Evolutionary conservation across 208 protist genomes (phyloP).

Genomic region (Porcisia deanei): DNA sequence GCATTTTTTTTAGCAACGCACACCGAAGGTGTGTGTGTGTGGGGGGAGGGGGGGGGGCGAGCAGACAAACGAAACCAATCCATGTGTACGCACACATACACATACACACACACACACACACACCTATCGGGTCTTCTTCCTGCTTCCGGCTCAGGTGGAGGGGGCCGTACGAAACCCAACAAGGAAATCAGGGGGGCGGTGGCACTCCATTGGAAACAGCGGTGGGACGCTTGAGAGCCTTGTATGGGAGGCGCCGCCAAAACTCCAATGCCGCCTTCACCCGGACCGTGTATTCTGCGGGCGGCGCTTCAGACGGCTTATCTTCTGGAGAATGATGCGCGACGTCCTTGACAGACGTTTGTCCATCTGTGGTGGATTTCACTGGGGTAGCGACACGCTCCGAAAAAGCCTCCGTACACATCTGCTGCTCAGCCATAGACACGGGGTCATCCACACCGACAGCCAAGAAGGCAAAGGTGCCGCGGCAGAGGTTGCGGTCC

Average conservation of each 20-base stretch:
- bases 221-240: neutral
- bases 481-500: constrained; percentile 70
- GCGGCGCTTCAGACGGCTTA: neutral
- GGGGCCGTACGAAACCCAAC: neutral
- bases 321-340: neutral
- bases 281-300: neutral
- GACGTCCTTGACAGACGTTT: neutral
- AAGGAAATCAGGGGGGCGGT: neutral
- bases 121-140: neutral
- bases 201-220: neutral
- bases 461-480: constrained; percentile 65
- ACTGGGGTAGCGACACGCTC: neutral
- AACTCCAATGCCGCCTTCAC: constrained; percentile 13
- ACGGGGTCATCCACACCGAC: constrained; percentile 14
- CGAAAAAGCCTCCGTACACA: neutral
- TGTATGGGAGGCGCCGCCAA: constrained; percentile 13
- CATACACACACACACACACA: neutral
- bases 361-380: neutral
- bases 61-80: neutral
- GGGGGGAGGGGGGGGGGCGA: neutral
- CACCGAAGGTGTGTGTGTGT: too few species aligned
- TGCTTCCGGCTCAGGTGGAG: neutral
- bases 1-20: too few species aligned
- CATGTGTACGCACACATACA: neutral
- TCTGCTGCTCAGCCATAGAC: neutral